phyloP scores from a whole-genome alignment of 2,329 filamentous ascomycete species.

The Calonectria multiphialidica region DNA sequence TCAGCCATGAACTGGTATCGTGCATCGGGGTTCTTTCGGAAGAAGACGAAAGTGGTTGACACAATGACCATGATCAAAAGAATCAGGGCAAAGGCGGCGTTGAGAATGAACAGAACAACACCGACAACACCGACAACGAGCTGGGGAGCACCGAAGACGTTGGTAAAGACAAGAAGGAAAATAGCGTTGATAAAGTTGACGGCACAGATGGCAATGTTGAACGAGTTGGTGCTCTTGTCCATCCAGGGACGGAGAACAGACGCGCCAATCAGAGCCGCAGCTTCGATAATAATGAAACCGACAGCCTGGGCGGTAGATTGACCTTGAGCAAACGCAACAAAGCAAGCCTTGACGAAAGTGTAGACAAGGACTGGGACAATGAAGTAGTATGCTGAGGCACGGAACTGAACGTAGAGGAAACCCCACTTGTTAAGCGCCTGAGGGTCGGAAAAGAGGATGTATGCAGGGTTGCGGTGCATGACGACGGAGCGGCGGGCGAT shows the following conservation, averaged over 20 bases:
- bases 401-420: conserved; percentile 97
- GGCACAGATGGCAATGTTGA: conserved; percentile 92
- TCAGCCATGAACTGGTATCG: conserved; percentile 97
- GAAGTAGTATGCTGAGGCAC: conserved; percentile 95
- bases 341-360: conserved; percentile 88
- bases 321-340: conserved; percentile 84
- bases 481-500: conserved; percentile 89
- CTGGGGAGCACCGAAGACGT: conserved; percentile 85
- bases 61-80: conserved; percentile 82
- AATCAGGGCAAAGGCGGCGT: conserved; percentile 85
- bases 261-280: conserved; percentile 79
- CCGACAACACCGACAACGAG: conserved; percentile 91
- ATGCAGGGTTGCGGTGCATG: conserved; percentile 96
- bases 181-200: conserved; percentile 93
- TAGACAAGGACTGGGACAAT: conserved; percentile 85
- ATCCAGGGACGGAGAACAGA: conserved; percentile 93
- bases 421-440: conserved; percentile 96
- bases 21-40: conserved; percentile 93
- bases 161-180: conserved; percentile 89
- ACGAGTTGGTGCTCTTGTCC: conserved; percentile 98
- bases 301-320: conserved; percentile 81
- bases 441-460: conserved; percentile 97
- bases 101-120: conserved; percentile 89
- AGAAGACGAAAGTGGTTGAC: conserved; percentile 76
- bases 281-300: conserved; percentile 86